A percentile compares a stretch with the other conserved stretches of the same genome.
Evolutionary conservation across 1,284 basidiomycete genomes (phyloP).

Genomic region (Irpex lacteus): DNA sequence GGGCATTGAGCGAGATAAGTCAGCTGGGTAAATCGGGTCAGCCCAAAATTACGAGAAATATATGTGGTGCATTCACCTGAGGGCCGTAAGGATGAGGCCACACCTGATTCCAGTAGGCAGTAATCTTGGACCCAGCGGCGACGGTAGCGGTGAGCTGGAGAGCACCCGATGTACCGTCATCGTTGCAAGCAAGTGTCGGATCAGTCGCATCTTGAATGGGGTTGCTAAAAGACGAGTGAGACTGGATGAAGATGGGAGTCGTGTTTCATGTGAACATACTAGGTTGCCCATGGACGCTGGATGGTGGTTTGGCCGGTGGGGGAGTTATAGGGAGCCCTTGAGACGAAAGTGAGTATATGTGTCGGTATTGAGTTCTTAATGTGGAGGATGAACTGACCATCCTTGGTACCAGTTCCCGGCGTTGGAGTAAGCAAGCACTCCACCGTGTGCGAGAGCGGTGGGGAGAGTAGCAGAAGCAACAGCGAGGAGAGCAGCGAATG

Average conservation of each 20-base stretch:
- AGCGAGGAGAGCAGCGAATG: slow-evolving; percentile 24
- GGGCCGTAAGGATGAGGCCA: slow-evolving; percentile 58
- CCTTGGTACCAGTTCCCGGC: slow-evolving; percentile 48
- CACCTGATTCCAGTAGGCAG: slow-evolving; percentile 56
- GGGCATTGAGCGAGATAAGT: slow-evolving; percentile 53
- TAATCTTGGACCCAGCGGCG: slow-evolving; percentile 47
- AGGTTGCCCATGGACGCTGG: slow-evolving; percentile 51
- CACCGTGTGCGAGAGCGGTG: slow-evolving; percentile 43
- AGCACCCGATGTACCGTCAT: slow-evolving; percentile 49
- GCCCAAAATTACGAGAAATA: neutral
- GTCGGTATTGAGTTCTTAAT: too few relatives aligned
- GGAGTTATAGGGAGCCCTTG: slow-evolving; percentile 43
- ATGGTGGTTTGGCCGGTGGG: slow-evolving; percentile 51
- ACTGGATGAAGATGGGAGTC: neutral
- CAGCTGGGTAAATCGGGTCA: slow-evolving; percentile 29
- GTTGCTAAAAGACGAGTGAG: slow-evolving; percentile 34
- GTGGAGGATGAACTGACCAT: slow-evolving; percentile 31
- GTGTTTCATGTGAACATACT: slow-evolving; percentile 30
- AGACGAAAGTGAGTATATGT: neutral
- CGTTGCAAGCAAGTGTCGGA: slow-evolving; percentile 51
- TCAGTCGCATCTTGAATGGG: slow-evolving; percentile 49
- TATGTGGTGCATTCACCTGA: slow-evolving; percentile 33
- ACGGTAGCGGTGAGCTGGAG: slow-evolving; percentile 54
- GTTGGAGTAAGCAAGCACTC: slow-evolving; percentile 50
- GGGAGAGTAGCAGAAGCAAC: slow-evolving; percentile 27